These are phyloP conservation scores for Ananas comosus DNA, from an alignment of 176 grass and related monocot genomes.

Conservation along the genomic window DNA sequence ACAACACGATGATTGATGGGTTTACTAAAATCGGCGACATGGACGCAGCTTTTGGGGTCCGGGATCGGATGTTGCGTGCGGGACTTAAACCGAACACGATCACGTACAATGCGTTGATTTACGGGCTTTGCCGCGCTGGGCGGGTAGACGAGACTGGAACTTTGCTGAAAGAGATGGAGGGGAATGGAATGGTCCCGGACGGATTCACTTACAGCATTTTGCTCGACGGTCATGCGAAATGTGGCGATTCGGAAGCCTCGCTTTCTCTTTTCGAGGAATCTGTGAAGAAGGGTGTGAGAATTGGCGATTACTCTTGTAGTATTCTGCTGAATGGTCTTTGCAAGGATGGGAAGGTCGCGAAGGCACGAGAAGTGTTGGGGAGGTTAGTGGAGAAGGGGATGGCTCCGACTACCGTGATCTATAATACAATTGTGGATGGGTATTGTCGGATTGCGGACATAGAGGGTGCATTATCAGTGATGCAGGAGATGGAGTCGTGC, in stretches of 20 bases:
- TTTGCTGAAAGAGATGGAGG: constrained; percentile 48
- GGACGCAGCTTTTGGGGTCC: constrained; percentile 33
- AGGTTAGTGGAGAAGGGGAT: constrained; percentile 29
- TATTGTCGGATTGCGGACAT: constrained; percentile 40
- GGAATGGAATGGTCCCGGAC: constrained; percentile 26
- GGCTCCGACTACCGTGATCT: constrained; percentile 39
- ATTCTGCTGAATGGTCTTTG: constrained; percentile 57
- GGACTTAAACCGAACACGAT: constrained; percentile 35
- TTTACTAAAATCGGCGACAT: constrained; percentile 31
- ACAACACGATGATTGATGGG: constrained; percentile 58
- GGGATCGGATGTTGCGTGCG: constrained; percentile 24
- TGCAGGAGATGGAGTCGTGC: constrained; percentile 36
- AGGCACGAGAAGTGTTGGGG: constrained; percentile 35
- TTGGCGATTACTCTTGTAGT: constrained; percentile 47
- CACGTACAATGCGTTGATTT: constrained; percentile 49
- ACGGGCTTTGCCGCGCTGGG: constrained; percentile 35
- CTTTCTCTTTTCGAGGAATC: constrained; percentile 45
- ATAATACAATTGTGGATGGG: constrained; percentile 50
- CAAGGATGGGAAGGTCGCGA: constrained; percentile 40
- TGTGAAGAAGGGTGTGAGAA: constrained; percentile 42
- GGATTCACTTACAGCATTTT: constrained; percentile 48
- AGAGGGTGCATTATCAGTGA: constrained; percentile 29
- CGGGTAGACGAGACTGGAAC: constrained; percentile 22
- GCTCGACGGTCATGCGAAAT: constrained; percentile 43
- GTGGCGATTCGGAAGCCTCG: constrained; percentile 18